Evolutionary conservation across 148 eudicot genomes (phyloP).

Genomic region (Camellia japonica): DNA sequence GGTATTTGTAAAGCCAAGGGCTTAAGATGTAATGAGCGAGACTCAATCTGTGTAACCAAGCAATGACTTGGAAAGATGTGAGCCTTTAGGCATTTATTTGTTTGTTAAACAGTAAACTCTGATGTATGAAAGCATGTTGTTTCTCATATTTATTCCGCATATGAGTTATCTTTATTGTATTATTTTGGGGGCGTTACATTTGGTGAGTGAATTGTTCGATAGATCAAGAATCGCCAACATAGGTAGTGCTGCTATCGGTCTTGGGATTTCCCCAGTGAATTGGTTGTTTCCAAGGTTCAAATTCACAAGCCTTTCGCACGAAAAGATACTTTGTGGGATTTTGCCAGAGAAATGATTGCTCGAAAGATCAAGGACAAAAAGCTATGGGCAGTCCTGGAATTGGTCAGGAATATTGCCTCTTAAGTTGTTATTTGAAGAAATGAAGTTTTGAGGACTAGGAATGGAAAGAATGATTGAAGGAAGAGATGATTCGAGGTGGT

Average conservation of each 20-base stretch:
- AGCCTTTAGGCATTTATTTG: too few species aligned
- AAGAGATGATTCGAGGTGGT: constrained; percentile 62
- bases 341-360: constrained; percentile 74
- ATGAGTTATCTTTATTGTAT: too few species aligned
- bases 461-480: constrained; percentile 65
- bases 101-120: too few species aligned
- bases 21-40: too few species aligned
- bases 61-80: too few species aligned
- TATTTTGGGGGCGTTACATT: too few species aligned
- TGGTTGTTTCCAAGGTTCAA: constrained; percentile 60
- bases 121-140: too few species aligned
- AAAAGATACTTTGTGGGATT: constrained; percentile 68
- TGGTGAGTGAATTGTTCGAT: constrained; percentile 61
- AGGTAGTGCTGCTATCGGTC: constrained; percentile 56
- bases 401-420: constrained; percentile 68
- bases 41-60: too few species aligned
- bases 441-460: constrained; percentile 62
- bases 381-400: constrained; percentile 74
- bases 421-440: constrained; percentile 56
- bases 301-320: constrained; percentile 68
- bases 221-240: constrained; percentile 72
- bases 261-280: constrained; percentile 60
- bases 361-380: constrained; percentile 76
- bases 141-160: too few species aligned
- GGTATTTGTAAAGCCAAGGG: too few species aligned